These are phyloP conservation scores for Cyclocybe aegerita DNA, from an alignment of 768 basidiomycete genomes.

Conservation along the genomic window DNA sequence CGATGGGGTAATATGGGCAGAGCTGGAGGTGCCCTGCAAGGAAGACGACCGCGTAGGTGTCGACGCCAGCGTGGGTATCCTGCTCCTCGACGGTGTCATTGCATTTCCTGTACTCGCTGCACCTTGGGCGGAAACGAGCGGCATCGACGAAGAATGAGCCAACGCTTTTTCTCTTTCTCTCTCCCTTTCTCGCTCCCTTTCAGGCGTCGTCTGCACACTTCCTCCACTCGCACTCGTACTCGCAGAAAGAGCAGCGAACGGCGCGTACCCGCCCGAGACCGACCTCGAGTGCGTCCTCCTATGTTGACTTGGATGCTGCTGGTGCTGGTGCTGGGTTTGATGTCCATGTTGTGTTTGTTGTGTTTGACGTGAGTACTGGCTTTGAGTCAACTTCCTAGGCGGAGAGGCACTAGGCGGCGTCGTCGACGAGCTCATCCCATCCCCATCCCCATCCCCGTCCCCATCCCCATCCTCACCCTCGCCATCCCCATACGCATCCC, in stretches of 20 bases:
- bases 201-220: neutral
- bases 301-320: neutral
- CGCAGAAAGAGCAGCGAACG: neutral
- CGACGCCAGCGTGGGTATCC: too few relatives aligned
- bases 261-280: conserved; percentile 1
- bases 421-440: conserved; percentile 6
- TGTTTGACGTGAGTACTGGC: too few relatives aligned
- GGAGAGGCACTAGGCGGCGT: conserved; percentile 6
- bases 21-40: too few relatives aligned
- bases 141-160: conserved; percentile 16
- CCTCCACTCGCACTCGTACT: neutral
- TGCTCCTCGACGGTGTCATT: neutral
- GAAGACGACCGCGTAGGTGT: too few relatives aligned
- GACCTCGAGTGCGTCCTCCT: conserved; percentile 7
- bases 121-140: neutral
- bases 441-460: conserved; percentile 10
- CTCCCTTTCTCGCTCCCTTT: neutral
- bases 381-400: too few relatives aligned
- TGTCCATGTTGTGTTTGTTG: too few relatives aligned
- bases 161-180: neutral
- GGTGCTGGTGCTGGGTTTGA: too few relatives aligned
- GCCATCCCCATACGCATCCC: conserved; percentile 8
- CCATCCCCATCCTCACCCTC: conserved; percentile 21
- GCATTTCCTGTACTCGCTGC: neutral
- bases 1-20: too few relatives aligned